Base-by-base conservation (phyloP, 441 rosid species). In the Aquilaria agallochum region DNA sequence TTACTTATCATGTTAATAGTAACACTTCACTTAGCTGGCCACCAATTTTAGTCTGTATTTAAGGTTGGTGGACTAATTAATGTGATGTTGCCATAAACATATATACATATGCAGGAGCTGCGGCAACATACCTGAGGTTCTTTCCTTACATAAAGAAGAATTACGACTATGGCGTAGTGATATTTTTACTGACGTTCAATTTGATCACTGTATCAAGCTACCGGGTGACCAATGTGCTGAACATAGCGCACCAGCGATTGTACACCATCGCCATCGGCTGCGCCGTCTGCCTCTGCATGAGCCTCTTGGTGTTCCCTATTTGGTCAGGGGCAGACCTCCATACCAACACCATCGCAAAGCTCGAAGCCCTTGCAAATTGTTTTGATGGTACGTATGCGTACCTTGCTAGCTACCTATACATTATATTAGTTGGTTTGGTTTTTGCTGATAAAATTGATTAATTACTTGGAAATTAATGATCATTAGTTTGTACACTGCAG, bases 241-340 rank as follows among this genome's bases (percentile, higher is more conserved):
- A 55, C 54, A 76, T 94, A 5, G 97, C 97, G 9, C 82, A 81
- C 0, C 77, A 89, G 5, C 84, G 96, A 14, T 53, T 90, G 63
- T 83, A 79, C 76, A 85, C 93, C 59, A 89, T 90, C 40, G 85
- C 76, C 40, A 69, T 85, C 11, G 97, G 97, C 56, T 84, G 93
- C 27, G 96, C 74, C 1, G 73, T 89, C 42, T 87, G 95, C 70
- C 87, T 94, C 15, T 73, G 81, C 75, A 85, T 80, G 90, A 80
- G 82, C 54, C 80, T 90, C 53, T 20, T 94, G 20, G 54, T 90
- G 34, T 83, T 85, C 60, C 98, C 97, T 0, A 83, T 62, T 64
- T 94, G 97, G 98, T 90, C 98, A 0, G 93, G 96, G 9, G 87
- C 88, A 72, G 91, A 88, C 72, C 90, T 93, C 36, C 97, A 93